Conservation (phyloP, 805 yeast species). For the Starmerella vaccinii region DNA sequence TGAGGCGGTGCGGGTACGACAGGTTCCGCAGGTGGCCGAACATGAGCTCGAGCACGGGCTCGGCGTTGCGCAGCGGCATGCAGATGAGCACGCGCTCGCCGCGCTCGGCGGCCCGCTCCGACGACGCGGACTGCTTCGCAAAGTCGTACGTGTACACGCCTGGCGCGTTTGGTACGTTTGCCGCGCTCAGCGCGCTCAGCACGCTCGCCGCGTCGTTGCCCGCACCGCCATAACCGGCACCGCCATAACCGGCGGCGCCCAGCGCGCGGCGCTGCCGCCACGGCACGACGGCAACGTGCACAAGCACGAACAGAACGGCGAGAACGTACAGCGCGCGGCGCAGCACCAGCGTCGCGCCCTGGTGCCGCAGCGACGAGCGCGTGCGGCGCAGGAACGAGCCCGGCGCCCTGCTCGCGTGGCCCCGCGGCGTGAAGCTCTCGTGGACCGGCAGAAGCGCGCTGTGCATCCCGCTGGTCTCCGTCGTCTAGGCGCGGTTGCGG, state of each 20-base stretch:
- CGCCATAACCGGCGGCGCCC: not conserved
- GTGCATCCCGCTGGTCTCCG: constrained; percentile 17
- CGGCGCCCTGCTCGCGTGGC: constrained; percentile 3
- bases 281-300: constrained; percentile 8
- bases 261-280: not conserved
- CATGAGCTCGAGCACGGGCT: constrained; percentile 75
- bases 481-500: not conserved
- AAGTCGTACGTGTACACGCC: constrained; percentile 61
- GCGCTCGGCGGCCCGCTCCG: constrained; percentile 32
- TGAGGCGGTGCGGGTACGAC: constrained; percentile 68
- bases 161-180: too few relatives aligned
- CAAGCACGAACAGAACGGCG: constrained; percentile 8
- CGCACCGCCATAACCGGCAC: not conserved
- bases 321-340: constrained; percentile 9
- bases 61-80: constrained; percentile 86
- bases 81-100: constrained; percentile 69
- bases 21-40: constrained; percentile 66
- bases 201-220: constrained; percentile 2
- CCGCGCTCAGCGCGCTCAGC: too few relatives aligned
- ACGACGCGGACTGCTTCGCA: constrained; percentile 14
- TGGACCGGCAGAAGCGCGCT: constrained; percentile 23
- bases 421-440: constrained; percentile 22
- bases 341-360: constrained; percentile 5
- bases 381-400: constrained; percentile 10
- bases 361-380: constrained; percentile 14